phyloP scores from a whole-genome alignment of 108 stramenopile genomes.

The Fragilariopsis cylindrus region DNA sequence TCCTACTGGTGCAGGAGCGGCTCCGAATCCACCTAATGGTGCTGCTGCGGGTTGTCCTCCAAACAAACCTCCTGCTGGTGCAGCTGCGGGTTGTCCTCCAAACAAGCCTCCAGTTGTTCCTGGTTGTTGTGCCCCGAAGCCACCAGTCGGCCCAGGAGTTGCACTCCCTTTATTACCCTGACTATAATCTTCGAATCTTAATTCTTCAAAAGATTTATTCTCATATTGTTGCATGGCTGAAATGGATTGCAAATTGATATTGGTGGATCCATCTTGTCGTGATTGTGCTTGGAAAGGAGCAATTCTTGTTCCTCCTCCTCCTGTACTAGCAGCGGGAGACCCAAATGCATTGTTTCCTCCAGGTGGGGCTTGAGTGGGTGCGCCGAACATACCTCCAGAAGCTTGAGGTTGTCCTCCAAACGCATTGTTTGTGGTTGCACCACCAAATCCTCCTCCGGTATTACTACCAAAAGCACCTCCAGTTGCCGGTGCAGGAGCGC shows the following conservation, averaged over 20 bases:
- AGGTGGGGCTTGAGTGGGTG: slow-evolving; percentile 46
- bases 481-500: slow-evolving; percentile 46
- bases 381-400: slow-evolving; percentile 56
- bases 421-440: slow-evolving; percentile 23
- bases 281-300: slow-evolving; percentile 56
- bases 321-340: slow-evolving; percentile 38
- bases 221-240: slow-evolving; percentile 86
- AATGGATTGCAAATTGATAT: slow-evolving; percentile 81
- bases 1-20: slow-evolving; percentile 36
- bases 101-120: slow-evolving; percentile 50
- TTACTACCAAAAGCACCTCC: slow-evolving; percentile 31
- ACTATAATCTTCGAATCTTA: slow-evolving; percentile 88
- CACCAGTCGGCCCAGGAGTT: slow-evolving; percentile 34
- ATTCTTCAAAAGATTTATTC: slow-evolving; percentile 87
- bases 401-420: slow-evolving; percentile 61
- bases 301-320: slow-evolving; percentile 47
- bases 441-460: slow-evolving; percentile 13
- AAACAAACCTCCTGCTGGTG: slow-evolving; percentile 47
- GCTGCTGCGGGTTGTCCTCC: slow-evolving; percentile 40
- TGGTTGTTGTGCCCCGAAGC: slow-evolving; percentile 43
- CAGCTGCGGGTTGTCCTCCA: slow-evolving; percentile 44
- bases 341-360: slow-evolving; percentile 45
- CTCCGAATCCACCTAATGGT: slow-evolving; percentile 57
- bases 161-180: slow-evolving; percentile 74
- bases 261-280: slow-evolving; percentile 63